Conservation (phyloP, 2,329 filamentous ascomycete genomes). For the Trichophyton schoenleinii region DNA sequence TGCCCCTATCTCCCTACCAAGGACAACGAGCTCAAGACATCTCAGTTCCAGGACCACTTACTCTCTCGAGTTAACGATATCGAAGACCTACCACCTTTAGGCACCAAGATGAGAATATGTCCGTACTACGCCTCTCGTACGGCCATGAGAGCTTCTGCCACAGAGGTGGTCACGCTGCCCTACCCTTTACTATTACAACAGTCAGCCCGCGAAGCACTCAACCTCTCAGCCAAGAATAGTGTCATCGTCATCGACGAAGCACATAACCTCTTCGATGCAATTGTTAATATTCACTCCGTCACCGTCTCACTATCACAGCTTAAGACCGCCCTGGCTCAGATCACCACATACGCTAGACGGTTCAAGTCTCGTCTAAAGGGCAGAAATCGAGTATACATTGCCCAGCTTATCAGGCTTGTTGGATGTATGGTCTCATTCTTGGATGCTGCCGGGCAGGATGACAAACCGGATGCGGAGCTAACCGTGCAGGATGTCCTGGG, state of each 20-base stretch:
- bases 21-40: conserved; percentile 56
- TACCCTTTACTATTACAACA: conserved; percentile 84
- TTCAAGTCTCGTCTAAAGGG: conserved; percentile 84
- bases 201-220: conserved; percentile 73
- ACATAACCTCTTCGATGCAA: conserved; percentile 93
- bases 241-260: conserved; percentile 95
- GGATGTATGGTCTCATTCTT: conserved; percentile 65
- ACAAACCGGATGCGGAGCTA: conserved; percentile 51
- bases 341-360: conserved; percentile 70
- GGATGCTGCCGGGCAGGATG: conserved; percentile 36
- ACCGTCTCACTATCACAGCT: conserved; percentile 63
- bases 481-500: conserved; percentile 60
- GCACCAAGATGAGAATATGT: conserved; percentile 68
- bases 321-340: conserved; percentile 56
- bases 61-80: conserved; percentile 83
- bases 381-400: conserved; percentile 81
- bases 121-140: conserved; percentile 92
- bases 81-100: conserved; percentile 71
- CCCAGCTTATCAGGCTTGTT: conserved; percentile 71
- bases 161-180: conserved; percentile 70
- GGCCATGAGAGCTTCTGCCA: conserved; percentile 56
- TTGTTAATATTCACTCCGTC: conserved; percentile 73
- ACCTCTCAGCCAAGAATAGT: conserved; percentile 73
- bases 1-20: conserved; percentile 70
- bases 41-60: conserved; percentile 73